Conservation (phyloP, 2,329 filamentous ascomycete species). For the Aspergillus piperis region DNA sequence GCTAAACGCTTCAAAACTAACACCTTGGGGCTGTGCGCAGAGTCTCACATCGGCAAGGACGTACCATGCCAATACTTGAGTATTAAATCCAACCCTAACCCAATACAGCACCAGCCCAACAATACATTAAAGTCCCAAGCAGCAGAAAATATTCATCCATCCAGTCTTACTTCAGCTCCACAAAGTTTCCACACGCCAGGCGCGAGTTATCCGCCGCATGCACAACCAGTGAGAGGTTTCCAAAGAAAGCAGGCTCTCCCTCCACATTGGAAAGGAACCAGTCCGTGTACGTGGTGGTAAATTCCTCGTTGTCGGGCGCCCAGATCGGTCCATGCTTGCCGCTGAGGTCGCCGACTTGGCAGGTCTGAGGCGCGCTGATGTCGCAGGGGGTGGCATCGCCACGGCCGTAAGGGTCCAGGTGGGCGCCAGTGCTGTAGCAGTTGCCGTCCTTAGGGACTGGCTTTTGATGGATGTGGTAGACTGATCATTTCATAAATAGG, state of each 20-base stretch:
- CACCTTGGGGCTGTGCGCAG: no score
- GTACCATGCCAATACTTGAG: no score
- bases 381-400: slow-evolving; percentile 66
- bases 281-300: slow-evolving; percentile 46
- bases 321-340: slow-evolving; percentile 70
- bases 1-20: no score
- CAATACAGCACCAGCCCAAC: background rate
- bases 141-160: background rate
- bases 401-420: slow-evolving; percentile 70
- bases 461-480: slow-evolving; percentile 70
- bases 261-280: slow-evolving; percentile 50
- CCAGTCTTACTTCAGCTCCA: background rate
- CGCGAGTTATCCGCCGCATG: slow-evolving; percentile 56
- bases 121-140: background rate
- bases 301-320: slow-evolving; percentile 42
- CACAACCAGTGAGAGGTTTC: slow-evolving; percentile 57
- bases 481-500: slow-evolving; percentile 29
- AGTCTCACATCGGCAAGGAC: no score
- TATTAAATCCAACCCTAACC: background rate
- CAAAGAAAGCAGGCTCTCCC: slow-evolving; percentile 51
- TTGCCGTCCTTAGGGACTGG: slow-evolving; percentile 68
- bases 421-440: slow-evolving; percentile 67
- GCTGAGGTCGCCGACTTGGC: slow-evolving; percentile 74
- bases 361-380: slow-evolving; percentile 57
- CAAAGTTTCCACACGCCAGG: slow-evolving; percentile 61